Evolutionary conservation across 768 basidiomycete genomes (phyloP).

Genomic region (Erythrobasidium yunnanense): DNA sequence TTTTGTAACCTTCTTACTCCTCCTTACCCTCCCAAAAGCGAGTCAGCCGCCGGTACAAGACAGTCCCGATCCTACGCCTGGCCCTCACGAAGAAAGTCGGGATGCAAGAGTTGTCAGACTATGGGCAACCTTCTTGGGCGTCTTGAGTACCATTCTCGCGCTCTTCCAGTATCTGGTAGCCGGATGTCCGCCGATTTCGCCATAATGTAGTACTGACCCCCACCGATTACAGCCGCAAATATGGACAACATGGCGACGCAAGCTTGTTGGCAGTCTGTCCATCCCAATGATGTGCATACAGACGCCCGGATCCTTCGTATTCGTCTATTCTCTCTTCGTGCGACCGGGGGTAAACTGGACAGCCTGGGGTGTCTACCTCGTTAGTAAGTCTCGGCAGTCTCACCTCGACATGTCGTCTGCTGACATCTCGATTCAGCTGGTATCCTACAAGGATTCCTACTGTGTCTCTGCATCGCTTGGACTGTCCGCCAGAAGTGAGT

Average conservation of each 20-base stretch:
- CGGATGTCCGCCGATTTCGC: conserved; percentile 68
- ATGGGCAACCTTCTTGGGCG: conserved; percentile 81
- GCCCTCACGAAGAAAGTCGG: conserved; percentile 39
- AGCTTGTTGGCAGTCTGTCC: conserved; percentile 81
- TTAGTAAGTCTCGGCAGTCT: conserved; percentile 13
- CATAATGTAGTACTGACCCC: not conserved
- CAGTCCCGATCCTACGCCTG: conserved; percentile 38
- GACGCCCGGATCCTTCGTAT: conserved; percentile 47
- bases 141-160: conserved; percentile 66
- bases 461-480: conserved; percentile 78
- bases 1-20: conserved; percentile 55
- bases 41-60: conserved; percentile 22
- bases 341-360: conserved; percentile 43
- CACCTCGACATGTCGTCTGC: not conserved
- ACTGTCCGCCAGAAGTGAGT: conserved; percentile 56
- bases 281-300: conserved; percentile 95
- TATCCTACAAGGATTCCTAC: conserved; percentile 66
- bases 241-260: conserved; percentile 42
- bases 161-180: conserved; percentile 65
- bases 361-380: conserved; percentile 40
- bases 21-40: conserved; percentile 34
- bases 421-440: conserved; percentile 46
- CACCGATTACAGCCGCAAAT: conserved; percentile 40
- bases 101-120: conserved; percentile 43
- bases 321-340: conserved; percentile 37